phyloP scores from a whole-genome alignment of 164 flowering plant species.

The Vitis amurensis region DNA sequence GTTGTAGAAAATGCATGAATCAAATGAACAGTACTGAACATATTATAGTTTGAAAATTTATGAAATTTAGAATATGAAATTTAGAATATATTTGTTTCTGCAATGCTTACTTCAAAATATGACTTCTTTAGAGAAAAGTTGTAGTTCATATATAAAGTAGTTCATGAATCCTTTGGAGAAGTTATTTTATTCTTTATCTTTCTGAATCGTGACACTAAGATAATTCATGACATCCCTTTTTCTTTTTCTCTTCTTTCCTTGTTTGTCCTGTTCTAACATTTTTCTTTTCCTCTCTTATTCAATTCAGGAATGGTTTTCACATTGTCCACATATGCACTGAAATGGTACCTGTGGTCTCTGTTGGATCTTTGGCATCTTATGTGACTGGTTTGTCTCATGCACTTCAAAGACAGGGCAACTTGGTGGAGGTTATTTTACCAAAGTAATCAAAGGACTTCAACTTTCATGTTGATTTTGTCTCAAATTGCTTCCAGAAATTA shows the following conservation, averaged over 20 bases:
- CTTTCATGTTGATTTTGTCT: constrained; percentile 5
- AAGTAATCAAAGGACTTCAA: constrained; percentile 44
- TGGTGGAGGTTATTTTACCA: constrained; percentile 87
- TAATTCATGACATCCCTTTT: not conserved
- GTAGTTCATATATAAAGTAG: too few relatives aligned
- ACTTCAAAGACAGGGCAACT: constrained; percentile 67
- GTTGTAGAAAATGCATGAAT: too few relatives aligned
- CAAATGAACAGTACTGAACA: too few relatives aligned
- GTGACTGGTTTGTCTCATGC: constrained; percentile 72
- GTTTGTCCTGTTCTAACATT: not conserved
- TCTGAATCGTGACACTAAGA: not conserved
- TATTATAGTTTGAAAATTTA: too few relatives aligned
- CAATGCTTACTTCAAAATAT: too few relatives aligned
- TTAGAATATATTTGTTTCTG: too few relatives aligned
- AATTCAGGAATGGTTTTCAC: constrained; percentile 58
- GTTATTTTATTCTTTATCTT: not conserved
- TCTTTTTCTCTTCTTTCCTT: not conserved
- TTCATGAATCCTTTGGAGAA: too few relatives aligned
- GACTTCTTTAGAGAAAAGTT: too few relatives aligned
- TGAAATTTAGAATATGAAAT: too few relatives aligned
- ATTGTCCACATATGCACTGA: constrained; percentile 84
- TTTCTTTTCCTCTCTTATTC: constrained; percentile 7
- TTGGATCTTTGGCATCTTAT: constrained; percentile 72
- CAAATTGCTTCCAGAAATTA: not conserved
- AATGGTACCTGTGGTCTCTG: constrained; percentile 72